These are phyloP conservation scores for Debaryomyces subglobosus DNA, from an alignment of 1,139 yeast genomes.

Conservation along the genomic window DNA sequence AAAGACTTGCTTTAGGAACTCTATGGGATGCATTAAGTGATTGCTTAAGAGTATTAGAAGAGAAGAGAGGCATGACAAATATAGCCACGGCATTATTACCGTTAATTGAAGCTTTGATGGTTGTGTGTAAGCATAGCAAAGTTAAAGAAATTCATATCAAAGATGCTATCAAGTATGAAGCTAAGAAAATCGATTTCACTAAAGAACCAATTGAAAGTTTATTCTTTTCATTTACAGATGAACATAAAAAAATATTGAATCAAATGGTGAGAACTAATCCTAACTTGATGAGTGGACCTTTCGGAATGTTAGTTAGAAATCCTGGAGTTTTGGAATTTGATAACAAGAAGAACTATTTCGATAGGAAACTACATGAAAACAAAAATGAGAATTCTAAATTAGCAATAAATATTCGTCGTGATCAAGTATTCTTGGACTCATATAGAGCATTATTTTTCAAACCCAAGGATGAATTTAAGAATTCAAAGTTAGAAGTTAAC, in stretches of 20 bases:
- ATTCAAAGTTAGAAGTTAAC: conserved; percentile 72
- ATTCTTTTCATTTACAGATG: conserved; percentile 86
- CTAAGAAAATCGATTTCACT: conserved; percentile 63
- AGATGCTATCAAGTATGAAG: conserved; percentile 63
- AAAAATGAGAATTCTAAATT: conserved; percentile 52
- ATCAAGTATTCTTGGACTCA: conserved; percentile 90
- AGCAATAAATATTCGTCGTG: conserved; percentile 75
- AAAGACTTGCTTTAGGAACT: conserved; percentile 69
- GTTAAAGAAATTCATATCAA: conserved; percentile 65
- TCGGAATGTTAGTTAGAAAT: conserved; percentile 84
- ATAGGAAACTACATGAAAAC: conserved; percentile 62
- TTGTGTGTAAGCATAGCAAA: conserved; percentile 87
- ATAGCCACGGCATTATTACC: conserved; percentile 86
- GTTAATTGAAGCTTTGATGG: conserved; percentile 90
- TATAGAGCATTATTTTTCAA: conserved; percentile 84
- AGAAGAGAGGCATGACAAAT: conserved; percentile 50
- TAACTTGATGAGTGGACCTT: conserved; percentile 94
- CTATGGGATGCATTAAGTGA: conserved; percentile 89
- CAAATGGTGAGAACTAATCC: conserved; percentile 93
- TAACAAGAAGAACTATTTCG: conserved; percentile 86
- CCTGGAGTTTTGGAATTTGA: conserved; percentile 94
- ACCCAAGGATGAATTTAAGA: conserved; percentile 71
- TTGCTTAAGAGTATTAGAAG: conserved; percentile 65
- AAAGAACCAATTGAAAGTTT: conserved; percentile 77
- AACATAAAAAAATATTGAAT: conserved; percentile 85